Base-by-base conservation (phyloP, 179 eudicot species). In the Pouteria campechiana region DNA sequence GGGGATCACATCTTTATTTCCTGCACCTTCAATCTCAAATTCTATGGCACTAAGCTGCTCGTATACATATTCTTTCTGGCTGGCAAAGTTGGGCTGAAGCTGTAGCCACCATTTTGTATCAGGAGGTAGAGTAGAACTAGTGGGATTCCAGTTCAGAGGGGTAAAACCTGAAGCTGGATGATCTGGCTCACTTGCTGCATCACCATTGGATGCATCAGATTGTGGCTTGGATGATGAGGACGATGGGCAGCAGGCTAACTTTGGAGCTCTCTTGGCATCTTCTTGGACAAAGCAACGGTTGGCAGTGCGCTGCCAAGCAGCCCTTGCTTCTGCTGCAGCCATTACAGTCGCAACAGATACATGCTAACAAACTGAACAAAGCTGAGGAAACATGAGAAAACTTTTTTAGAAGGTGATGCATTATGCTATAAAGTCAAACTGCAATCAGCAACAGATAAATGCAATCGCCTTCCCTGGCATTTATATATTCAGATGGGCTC, bases 241-340 rank as follows among this genome's bases (percentile, higher is more conserved):
- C 10, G 96, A 64, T 12, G 83, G 81, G 15, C 83, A 76, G 54
- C 84, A 78, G 41, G 96, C 94, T 69, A 88, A 63, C 25, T 75
- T 88, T 4, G 97, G 97, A 73, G 97, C 94, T 69, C 97, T 73
- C 69, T 88, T 88, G 13, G 97, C 97, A 59, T 88, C 97, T 73
- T 88, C 97, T 64, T 88, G 97, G 10, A 88, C 84, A 62, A 88
- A 77, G 72, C 62, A 88, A 52, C 97, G 86, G 54, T 88, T 88
- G 61, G 79, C 97, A 21, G 92, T 61, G 73, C 94, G 78, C 45
- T 88, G 97, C 97, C 94, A 88, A 43, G 88, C 94, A 3, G 94
- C 70, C 70, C 97, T 77, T 38, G 78, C 94, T 78, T 88, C 97
- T 63, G 94, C 97, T 58, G 82, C 85, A 2, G 97, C 97, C 97